These are phyloP conservation scores for Coniophora puteana DNA, from an alignment of 1,284 basidiomycete species.

Conservation along the genomic window DNA sequence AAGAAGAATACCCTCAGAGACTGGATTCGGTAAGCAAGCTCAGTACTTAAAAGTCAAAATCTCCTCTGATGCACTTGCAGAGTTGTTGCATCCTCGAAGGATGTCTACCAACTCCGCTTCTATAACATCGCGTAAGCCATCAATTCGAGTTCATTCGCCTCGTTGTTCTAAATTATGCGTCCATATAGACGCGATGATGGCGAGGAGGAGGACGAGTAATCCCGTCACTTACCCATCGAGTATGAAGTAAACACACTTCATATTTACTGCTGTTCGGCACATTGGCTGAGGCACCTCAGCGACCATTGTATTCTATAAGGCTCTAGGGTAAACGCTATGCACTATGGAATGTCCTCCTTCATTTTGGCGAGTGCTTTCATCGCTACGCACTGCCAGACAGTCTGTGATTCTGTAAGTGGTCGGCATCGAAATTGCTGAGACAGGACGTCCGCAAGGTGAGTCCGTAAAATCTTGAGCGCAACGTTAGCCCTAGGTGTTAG, in stretches of 20 bases:
- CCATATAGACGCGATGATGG: slow-evolving; percentile 35
- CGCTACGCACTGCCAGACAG: slow-evolving; percentile 70
- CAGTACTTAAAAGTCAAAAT: too few species aligned
- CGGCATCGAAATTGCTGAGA: slow-evolving; percentile 65
- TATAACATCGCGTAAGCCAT: slow-evolving; percentile 94
- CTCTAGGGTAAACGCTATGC: slow-evolving; percentile 1
- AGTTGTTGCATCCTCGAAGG: slow-evolving; percentile 87
- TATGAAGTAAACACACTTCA: slow-evolving; percentile 3
- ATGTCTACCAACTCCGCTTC: slow-evolving; percentile 88
- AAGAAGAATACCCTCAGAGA: slow-evolving; percentile 87
- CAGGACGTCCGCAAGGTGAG: slow-evolving; percentile 61
- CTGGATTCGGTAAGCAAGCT: slow-evolving; percentile 64
- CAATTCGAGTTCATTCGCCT: slow-evolving; percentile 16
- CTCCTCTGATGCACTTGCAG: slow-evolving; percentile 30
- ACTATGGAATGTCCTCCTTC: slow-evolving; percentile 23
- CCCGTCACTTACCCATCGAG: slow-evolving; percentile 2
- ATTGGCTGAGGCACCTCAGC: slow-evolving; percentile 1
- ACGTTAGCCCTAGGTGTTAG: slow-evolving; percentile 71
- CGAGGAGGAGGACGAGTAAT: slow-evolving; percentile 52
- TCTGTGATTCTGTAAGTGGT: slow-evolving; percentile 54
- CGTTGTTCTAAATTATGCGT: not conserved
- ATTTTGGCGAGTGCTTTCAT: slow-evolving; percentile 55
- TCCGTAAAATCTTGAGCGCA: slow-evolving; percentile 80
- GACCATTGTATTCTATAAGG: not conserved
- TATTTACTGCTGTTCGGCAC: slow-evolving; percentile 2